phyloP scores from a whole-genome alignment of 805 yeast species.

The Barnettozyma salicaria region DNA sequence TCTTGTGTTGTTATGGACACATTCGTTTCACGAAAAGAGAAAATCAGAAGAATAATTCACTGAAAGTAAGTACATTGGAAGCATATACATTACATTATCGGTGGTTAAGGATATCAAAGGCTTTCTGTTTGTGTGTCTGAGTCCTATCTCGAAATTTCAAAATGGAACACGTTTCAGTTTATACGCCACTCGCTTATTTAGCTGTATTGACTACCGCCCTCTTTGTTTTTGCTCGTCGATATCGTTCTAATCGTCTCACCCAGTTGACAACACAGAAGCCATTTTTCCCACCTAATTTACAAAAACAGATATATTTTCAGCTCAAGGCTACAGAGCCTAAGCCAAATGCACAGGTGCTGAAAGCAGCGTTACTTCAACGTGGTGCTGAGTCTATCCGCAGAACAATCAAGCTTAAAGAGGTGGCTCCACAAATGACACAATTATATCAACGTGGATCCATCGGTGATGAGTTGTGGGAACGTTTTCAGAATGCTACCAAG shows the following conservation, averaged over 20 bases:
- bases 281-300: constrained; percentile 63
- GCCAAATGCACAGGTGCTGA: constrained; percentile 73
- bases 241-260: constrained; percentile 49
- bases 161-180: constrained; percentile 37
- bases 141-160: no score
- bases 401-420: constrained; percentile 74
- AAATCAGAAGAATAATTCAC: no score
- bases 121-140: no score
- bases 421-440: constrained; percentile 58
- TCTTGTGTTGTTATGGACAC: no score
- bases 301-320: constrained; percentile 56
- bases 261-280: constrained; percentile 59
- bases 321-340: constrained; percentile 47
- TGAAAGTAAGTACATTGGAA: no score
- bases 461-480: constrained; percentile 83
- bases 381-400: constrained; percentile 89
- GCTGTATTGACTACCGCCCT: constrained; percentile 62
- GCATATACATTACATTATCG: no score
- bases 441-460: constrained; percentile 84
- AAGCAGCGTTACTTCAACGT: constrained; percentile 59
- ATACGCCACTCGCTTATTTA: constrained; percentile 74
- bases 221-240: constrained; percentile 59
- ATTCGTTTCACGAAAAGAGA: no score
- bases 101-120: no score
- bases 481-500: constrained; percentile 71